A percentile compares a stretch with the other conserved stretches of the same genome.
phyloP scores from a whole-genome alignment of 371 early-diverging fungal genomes.

The Mucor lusitanicus region DNA sequence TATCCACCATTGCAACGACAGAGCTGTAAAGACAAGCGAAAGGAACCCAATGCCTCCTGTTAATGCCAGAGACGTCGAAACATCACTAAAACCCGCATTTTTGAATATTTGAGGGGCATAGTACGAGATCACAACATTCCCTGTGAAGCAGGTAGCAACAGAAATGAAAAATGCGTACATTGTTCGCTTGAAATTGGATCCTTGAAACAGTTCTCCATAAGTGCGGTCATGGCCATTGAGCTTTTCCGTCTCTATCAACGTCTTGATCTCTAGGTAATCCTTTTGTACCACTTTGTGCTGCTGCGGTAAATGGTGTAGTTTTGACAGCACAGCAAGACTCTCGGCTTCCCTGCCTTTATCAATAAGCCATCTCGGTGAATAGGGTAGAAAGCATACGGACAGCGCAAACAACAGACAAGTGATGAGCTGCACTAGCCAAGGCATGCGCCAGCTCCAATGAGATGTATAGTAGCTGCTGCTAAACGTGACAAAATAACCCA shows the following conservation, averaged over 20 bases:
- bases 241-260: constrained; percentile 37
- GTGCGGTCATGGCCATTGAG: constrained; percentile 22
- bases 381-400: constrained; percentile 35
- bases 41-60: constrained; percentile 42
- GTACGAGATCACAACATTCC: constrained; percentile 59
- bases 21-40: constrained; percentile 48
- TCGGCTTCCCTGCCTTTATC: constrained; percentile 39
- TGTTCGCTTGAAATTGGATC: constrained; percentile 32
- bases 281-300: constrained; percentile 30
- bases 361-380: constrained; percentile 62
- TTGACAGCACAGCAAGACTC: constrained; percentile 34
- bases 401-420: constrained; percentile 15
- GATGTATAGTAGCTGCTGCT: constrained; percentile 27
- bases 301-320: constrained; percentile 29
- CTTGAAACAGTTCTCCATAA: constrained; percentile 40
- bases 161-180: constrained; percentile 48
- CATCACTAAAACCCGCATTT: constrained; percentile 36
- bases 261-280: constrained; percentile 34
- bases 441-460: constrained; percentile 43
- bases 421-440: constrained; percentile 35
- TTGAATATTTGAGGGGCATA: constrained; percentile 47
- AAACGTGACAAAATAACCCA: constrained; percentile 47
- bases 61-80: constrained; percentile 38
- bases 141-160: constrained; percentile 63
- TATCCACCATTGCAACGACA: constrained; percentile 58